A percentile compares a stretch with the other conserved stretches of the same genome.
phyloP scores from a whole-genome alignment of 1,284 basidiomycete species.

The Trichosporon sp. region DNA sequence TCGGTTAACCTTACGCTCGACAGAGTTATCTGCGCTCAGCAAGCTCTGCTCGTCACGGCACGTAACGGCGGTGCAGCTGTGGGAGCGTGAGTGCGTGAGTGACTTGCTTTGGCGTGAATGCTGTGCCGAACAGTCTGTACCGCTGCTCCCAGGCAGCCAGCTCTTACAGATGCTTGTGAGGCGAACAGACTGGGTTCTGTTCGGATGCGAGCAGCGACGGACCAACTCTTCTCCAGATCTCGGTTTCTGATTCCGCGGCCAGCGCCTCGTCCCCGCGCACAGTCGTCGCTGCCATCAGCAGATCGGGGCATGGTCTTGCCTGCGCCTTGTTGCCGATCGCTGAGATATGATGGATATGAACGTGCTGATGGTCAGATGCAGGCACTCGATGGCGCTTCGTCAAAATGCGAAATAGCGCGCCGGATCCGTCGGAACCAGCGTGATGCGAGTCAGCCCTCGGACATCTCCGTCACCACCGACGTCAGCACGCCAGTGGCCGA shows the following conservation, averaged over 20 bases:
- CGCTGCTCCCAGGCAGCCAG: too few species aligned
- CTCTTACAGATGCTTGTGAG: too few species aligned
- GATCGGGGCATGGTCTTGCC: neutral
- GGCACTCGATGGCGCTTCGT: too few species aligned
- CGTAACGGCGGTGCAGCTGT: neutral
- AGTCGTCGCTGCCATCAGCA: neutral
- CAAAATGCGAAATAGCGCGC: neutral
- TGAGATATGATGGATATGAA: too few species aligned
- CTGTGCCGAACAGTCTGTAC: neutral
- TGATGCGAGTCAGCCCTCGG: neutral
- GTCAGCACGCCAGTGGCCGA: neutral
- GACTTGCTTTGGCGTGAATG: neutral
- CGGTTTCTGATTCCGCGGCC: neutral
- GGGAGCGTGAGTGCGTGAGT: neutral
- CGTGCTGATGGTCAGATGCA: neutral
- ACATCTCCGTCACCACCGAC: neutral
- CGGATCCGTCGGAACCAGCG: neutral
- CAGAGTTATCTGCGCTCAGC: neutral
- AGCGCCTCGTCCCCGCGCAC: neutral
- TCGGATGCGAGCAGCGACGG: neutral
- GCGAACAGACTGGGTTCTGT: too few species aligned
- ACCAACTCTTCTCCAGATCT: neutral
- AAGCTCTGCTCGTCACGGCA: neutral
- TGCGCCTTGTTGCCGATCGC: too few species aligned
- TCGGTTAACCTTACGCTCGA: neutral